Evolutionary conservation across 179 eudicot species (phyloP), one percentile per base, ranked within the genome.

Genomic region (Actinidia arguta): DNA sequence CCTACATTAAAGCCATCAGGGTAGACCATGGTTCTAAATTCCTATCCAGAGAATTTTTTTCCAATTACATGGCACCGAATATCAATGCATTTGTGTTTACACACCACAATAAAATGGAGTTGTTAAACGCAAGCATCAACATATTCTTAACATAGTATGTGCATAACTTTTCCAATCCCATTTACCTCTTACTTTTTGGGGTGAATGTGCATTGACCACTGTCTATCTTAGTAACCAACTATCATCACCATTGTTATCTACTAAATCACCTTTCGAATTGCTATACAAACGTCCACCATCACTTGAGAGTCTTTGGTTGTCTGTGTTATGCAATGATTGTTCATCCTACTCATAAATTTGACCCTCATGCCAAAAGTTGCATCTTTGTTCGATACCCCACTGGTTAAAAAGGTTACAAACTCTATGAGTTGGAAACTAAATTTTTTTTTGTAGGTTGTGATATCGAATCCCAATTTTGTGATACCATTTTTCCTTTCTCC

Each of bases 271-370:
- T 6, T 70, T 17, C n/a, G 52, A 70, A 73, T 25, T 76, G 20
- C 22, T 58, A 42, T 24, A n/a, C 55, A 46, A 77, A 6, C 5
- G 3, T 8, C 14, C 69, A 6, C 79, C 76, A 4, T 6, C 6
- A 39, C 20, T 8, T 84, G 1, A 79, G 25, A 24, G 75, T 71
- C 5, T 81, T 84, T 82, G 83, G 85, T 58, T 71, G 82, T 8
- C 24, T 71, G 0, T 80, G 83, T 22, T 67, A 66, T 67, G 78
- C 82, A 0, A 68, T 20, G 7, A 18, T 18, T 6, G 17, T n/a
- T 42, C 68, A 24, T 7, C 72, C 10, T 3, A 13, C 5, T 10
- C 50, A 72, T 14, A 85, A 85, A 63, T 82, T 82, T 72, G 68
- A 27, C 25, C 10, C 82, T 3, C 25, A 56, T 14, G 75, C 74